Conservation (phyloP, 75 land plant genomes). For the Gnetum montanum region DNA sequence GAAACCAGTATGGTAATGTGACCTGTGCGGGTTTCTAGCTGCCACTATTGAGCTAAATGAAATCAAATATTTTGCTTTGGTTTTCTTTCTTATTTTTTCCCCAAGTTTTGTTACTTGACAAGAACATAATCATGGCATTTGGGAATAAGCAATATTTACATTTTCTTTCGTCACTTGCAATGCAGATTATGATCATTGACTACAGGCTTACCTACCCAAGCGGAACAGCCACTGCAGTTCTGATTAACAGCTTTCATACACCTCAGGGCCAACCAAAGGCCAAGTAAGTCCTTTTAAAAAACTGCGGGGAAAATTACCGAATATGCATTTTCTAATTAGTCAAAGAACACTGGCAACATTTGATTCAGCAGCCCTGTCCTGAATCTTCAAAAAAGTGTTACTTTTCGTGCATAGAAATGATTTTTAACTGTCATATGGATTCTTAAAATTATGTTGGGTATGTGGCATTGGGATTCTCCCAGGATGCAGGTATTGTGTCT, state of each 20-base stretch:
- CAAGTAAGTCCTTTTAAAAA: conserved; percentile 14
- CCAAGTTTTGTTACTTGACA: too few species aligned
- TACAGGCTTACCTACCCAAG: conserved; percentile 82
- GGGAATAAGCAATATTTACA: too few species aligned
- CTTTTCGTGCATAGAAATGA: background rate
- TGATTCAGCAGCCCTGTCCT: background rate
- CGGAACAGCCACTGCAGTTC: conserved; percentile 90
- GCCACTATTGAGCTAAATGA: background rate
- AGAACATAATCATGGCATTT: too few species aligned
- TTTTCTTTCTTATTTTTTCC: too few species aligned
- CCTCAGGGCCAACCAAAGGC: conserved; percentile 57
- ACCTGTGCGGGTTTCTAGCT: background rate
- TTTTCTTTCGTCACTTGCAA: too few species aligned
- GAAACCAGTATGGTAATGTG: background rate
- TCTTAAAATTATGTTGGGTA: background rate
- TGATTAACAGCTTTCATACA: conserved; percentile 89
- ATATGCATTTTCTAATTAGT: too few species aligned
- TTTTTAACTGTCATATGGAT: background rate
- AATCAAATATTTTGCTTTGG: background rate
- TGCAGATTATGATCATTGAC: conserved; percentile 89
- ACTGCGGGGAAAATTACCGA: too few species aligned
- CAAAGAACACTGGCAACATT: too few species aligned
- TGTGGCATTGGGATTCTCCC: background rate
- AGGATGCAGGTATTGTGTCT: conserved; percentile 12
- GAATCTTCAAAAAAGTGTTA: background rate